phyloP scores from a whole-genome alignment of 1,139 yeast species.

The Casaregolazyma suthepensis region DNA sequence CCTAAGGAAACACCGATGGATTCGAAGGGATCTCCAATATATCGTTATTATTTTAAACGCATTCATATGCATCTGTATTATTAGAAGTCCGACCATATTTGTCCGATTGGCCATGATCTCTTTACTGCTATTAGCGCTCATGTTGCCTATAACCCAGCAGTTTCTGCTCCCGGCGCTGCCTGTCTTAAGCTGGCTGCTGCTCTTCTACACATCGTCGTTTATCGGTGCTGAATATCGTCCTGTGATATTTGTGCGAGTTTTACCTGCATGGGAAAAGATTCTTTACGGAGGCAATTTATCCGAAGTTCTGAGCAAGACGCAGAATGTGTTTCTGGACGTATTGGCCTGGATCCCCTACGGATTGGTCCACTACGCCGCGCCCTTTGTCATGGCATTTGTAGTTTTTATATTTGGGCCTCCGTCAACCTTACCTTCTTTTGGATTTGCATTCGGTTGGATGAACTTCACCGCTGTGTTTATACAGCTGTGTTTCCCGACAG shows the following conservation, averaged over 20 bases:
- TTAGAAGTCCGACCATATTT: conserved; percentile 48
- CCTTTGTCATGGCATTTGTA: conserved; percentile 77
- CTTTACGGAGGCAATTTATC: conserved; percentile 90
- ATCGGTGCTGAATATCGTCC: conserved; percentile 80
- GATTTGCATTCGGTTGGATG: conserved; percentile 97
- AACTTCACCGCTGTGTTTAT: conserved; percentile 76
- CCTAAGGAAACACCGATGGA: conserved; percentile 45
- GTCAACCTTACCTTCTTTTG: conserved; percentile 75
- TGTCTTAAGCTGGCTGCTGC: conserved; percentile 78
- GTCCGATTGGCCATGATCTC: conserved; percentile 29
- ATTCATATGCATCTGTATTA: conserved; percentile 44
- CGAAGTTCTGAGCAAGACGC: conserved; percentile 73
- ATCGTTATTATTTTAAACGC: conserved; percentile 39
- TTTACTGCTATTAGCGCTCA: conserved; percentile 37
- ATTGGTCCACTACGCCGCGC: conserved; percentile 78
- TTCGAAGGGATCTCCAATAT: conserved; percentile 33
- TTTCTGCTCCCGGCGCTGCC: conserved; percentile 85
- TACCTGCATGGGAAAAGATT: conserved; percentile 93
- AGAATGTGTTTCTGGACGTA: conserved; percentile 63
- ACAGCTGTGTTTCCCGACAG: conserved; percentile 85
- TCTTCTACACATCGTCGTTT: conserved; percentile 73
- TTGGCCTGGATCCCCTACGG: conserved; percentile 98
- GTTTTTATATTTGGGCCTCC: conserved; percentile 92
- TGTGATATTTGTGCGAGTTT: conserved; percentile 79
- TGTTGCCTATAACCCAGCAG: conserved; percentile 75